These are phyloP conservation scores for Aspergillus eucalypticola DNA, from an alignment of 2,329 filamentous ascomycete species.

Conservation along the genomic window DNA sequence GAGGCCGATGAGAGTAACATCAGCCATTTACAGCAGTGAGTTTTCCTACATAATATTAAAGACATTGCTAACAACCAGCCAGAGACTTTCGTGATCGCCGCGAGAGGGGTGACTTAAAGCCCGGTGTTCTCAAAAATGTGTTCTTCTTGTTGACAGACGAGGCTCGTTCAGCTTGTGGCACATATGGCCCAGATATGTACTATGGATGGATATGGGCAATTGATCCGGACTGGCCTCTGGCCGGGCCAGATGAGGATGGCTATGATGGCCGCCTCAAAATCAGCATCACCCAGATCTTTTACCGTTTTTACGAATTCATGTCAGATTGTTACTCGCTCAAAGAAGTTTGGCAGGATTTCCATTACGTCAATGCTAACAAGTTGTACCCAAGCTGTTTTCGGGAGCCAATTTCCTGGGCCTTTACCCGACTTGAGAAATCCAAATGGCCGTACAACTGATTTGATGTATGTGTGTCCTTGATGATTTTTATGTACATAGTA, in stretches of 20 bases:
- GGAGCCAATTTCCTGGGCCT: too few relatives aligned
- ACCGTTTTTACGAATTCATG: slow-evolving; percentile 18
- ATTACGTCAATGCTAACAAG: too few relatives aligned
- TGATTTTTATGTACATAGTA: too few relatives aligned
- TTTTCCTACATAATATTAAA: background rate
- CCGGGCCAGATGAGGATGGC: slow-evolving; percentile 12
- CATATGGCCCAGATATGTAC: background rate
- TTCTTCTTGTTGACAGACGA: slow-evolving; percentile 9
- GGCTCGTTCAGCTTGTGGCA: background rate
- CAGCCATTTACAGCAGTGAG: background rate
- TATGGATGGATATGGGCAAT: slow-evolving; percentile 13
- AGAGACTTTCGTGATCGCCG: slow-evolving; percentile 12
- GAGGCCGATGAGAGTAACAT: background rate
- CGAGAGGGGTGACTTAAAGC: slow-evolving; percentile 3
- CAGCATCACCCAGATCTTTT: slow-evolving; percentile 1
- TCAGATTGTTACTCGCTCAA: slow-evolving; percentile 13
- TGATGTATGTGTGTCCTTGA: too few relatives aligned
- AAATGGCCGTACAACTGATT: too few relatives aligned
- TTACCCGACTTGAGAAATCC: too few relatives aligned
- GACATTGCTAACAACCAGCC: background rate
- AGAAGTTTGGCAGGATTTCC: slow-evolving; percentile 13
- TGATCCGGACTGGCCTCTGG: slow-evolving; percentile 16
- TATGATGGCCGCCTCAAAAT: slow-evolving; percentile 19
- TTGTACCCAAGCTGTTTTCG: too few relatives aligned
- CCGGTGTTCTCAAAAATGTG: slow-evolving; percentile 12